These are phyloP conservation scores for Solanum pinnatisectum DNA, from an alignment of 257 asterid genomes.

Conservation along the genomic window DNA sequence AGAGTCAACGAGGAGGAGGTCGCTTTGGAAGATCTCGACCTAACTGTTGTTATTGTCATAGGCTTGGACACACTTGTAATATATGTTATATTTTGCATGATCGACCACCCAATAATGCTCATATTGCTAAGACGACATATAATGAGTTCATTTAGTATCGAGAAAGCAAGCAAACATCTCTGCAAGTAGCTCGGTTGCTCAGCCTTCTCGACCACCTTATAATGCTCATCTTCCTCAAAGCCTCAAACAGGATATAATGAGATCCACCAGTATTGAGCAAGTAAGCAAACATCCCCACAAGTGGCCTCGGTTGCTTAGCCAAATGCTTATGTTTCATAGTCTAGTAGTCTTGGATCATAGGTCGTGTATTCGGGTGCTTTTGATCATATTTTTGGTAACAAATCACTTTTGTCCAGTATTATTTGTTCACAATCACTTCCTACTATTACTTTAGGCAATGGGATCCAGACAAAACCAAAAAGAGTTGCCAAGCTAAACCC, in stretches of 20 bases:
- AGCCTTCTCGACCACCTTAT: background rate
- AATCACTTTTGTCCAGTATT: background rate
- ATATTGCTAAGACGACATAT: background rate
- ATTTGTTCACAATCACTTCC: background rate
- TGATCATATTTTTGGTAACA: background rate
- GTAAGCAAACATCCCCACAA: too few relatives aligned
- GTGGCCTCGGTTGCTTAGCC: background rate
- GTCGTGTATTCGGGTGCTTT: background rate
- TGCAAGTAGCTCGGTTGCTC: background rate
- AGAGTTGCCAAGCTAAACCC: background rate
- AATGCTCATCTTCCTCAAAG: too few relatives aligned
- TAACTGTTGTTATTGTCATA: background rate
- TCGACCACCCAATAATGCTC: background rate
- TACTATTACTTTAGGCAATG: background rate
- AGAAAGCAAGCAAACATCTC: background rate
- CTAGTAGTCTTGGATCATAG: background rate
- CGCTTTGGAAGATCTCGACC: too few relatives aligned
- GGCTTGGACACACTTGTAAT: background rate
- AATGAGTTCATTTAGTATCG: background rate
- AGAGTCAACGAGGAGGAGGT: background rate
- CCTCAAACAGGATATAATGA: too few relatives aligned
- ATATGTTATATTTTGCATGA: background rate
- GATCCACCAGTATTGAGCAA: too few relatives aligned
- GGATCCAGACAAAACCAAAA: background rate
- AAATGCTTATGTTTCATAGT: background rate